Conservation (phyloP, 495 filamentous ascomycete species). For the Usnea hakonensis region DNA sequence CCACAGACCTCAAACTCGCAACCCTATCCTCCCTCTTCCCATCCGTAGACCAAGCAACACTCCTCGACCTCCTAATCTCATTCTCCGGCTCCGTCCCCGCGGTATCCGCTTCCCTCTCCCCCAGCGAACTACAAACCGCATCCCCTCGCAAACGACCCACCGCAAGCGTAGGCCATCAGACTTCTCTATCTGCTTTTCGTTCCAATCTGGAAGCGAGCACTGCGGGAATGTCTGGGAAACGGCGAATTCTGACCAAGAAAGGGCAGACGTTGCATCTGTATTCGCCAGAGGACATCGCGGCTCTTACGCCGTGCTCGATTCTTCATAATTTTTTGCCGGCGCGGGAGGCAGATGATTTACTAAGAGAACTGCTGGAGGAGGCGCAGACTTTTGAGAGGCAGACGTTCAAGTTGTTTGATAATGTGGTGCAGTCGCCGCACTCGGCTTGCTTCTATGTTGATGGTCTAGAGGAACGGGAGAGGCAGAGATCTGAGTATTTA, state of each 20-base stretch:
- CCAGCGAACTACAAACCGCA: constrained; percentile 22
- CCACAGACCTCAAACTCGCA: constrained; percentile 84
- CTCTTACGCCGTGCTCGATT: constrained; percentile 79
- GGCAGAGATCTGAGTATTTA: constrained; percentile 69
- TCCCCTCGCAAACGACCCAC: constrained; percentile 32
- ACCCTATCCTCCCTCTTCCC: constrained; percentile 72
- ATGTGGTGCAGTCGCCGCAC: constrained; percentile 73
- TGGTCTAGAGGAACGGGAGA: constrained; percentile 47
- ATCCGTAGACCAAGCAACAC: constrained; percentile 47
- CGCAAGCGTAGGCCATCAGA: constrained; percentile 43
- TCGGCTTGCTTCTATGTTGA: constrained; percentile 75
- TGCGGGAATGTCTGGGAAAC: constrained; percentile 15
- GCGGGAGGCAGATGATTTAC: constrained; percentile 60
- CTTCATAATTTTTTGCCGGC: constrained; percentile 81
- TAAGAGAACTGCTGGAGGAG: constrained; percentile 70
- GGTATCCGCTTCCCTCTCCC: constrained; percentile 46
- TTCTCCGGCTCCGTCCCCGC: constrained; percentile 67
- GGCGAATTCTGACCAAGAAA: constrained; percentile 55
- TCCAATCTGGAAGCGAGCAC: neutral
- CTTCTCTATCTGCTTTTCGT: constrained; percentile 40
- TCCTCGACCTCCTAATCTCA: constrained; percentile 72
- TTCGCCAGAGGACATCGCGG: constrained; percentile 66
- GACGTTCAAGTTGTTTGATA: constrained; percentile 80
- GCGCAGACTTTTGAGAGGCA: constrained; percentile 62
- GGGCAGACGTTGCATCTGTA: constrained; percentile 78